These are phyloP conservation scores for Colletotrichum coccodes DNA, from an alignment of 2,329 filamentous ascomycete species.

Conservation along the genomic window DNA sequence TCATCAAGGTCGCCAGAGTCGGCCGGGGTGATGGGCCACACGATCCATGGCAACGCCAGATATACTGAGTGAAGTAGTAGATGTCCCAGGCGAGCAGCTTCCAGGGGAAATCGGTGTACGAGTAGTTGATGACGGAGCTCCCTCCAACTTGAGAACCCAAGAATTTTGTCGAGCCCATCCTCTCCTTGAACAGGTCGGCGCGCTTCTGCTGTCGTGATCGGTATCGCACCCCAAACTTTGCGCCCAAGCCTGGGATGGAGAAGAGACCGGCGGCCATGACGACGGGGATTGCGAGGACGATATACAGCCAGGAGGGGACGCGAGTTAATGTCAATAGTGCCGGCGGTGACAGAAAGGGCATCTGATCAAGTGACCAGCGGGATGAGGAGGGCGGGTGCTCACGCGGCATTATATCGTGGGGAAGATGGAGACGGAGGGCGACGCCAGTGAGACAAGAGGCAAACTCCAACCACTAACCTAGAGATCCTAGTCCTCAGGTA, in stretches of 20 bases:
- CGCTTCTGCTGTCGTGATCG: constrained; percentile 19
- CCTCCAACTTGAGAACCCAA: constrained; percentile 69
- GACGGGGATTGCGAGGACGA: constrained; percentile 1
- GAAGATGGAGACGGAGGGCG: constrained; percentile 14
- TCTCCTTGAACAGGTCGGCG: constrained; percentile 16
- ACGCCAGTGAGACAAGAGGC: constrained; percentile 18
- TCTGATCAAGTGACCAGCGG: constrained; percentile 29
- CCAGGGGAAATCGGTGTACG: constrained; percentile 67
- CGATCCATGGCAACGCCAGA: constrained; percentile 67
- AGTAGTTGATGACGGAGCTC: constrained; percentile 66
- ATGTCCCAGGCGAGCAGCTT: constrained; percentile 62
- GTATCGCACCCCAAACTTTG: constrained; percentile 8
- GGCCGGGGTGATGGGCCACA: constrained; percentile 66
- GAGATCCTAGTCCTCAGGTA: neutral
- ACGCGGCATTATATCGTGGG: constrained; percentile 31
- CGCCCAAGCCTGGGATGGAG: constrained; percentile 15
- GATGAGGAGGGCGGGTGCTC: constrained; percentile 15
- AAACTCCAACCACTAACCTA: neutral
- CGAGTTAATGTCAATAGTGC: neutral
- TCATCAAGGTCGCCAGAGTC: constrained; percentile 70
- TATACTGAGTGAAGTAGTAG: constrained; percentile 64
- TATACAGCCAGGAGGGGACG: neutral
- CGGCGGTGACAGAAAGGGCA: constrained; percentile 16
- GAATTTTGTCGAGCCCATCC: constrained; percentile 55
- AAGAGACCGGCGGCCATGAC: constrained; percentile 22